Evolutionary conservation across 1,284 basidiomycete genomes (phyloP).

Genomic region (Somion occarium): DNA sequence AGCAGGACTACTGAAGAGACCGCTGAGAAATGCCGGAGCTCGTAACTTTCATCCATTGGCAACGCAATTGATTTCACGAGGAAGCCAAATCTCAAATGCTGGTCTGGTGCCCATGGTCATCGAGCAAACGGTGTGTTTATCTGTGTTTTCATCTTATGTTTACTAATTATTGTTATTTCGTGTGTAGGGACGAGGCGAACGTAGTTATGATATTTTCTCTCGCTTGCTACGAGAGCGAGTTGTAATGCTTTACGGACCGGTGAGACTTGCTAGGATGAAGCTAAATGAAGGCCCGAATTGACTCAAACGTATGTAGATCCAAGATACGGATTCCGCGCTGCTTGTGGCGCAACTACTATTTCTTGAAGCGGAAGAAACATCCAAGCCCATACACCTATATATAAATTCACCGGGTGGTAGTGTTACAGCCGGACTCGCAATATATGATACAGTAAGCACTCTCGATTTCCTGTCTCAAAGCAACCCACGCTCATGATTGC

Average conservation of each 20-base stretch:
- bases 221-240: slow-evolving; percentile 86
- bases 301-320: slow-evolving; percentile 68
- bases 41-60: slow-evolving; percentile 34
- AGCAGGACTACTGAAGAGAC: background rate
- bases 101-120: slow-evolving; percentile 84
- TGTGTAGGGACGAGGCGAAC: slow-evolving; percentile 80
- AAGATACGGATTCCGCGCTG: slow-evolving; percentile 79
- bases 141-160: background rate
- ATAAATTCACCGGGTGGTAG: slow-evolving; percentile 94
- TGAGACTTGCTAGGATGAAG: slow-evolving; percentile 32
- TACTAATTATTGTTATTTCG: slow-evolving; percentile 1
- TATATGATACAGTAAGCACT: slow-evolving; percentile 82
- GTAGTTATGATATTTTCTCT: slow-evolving; percentile 94
- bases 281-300: slow-evolving; percentile 1
- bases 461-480: background rate
- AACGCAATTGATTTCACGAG: slow-evolving; percentile 6
- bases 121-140: slow-evolving; percentile 73
- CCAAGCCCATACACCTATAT: slow-evolving; percentile 89
- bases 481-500: slow-evolving; percentile 17
- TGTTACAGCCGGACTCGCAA: slow-evolving; percentile 89
- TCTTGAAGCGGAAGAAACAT: slow-evolving; percentile 89
- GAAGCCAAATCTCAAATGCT: slow-evolving; percentile 24
- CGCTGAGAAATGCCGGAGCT: background rate
- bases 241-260: slow-evolving; percentile 90
- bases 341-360: slow-evolving; percentile 89